Base-by-base conservation (phyloP, 2,329 filamentous ascomycete genomes). In the Alternaria panax region DNA sequence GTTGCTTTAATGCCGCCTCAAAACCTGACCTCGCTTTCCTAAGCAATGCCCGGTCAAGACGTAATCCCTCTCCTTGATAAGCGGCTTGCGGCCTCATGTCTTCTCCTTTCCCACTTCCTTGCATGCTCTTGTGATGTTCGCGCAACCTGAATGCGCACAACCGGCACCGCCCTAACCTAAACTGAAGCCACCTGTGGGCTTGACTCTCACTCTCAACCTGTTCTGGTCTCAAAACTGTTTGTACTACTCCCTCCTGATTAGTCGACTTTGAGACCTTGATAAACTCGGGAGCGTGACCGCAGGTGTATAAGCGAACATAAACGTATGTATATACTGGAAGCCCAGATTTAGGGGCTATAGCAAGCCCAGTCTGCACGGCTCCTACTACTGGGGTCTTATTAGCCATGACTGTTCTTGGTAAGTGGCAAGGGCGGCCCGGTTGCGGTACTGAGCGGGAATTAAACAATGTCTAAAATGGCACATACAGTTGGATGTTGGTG, bases 281-380 rank as follows among this genome's bases (percentile, higher is more conserved):
- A 18, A 54, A 64, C 18, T 71, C 68, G 8, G 64, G 60, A 14
- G 59, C 50, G 30, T 71, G 66, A 9, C 63, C 61, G 36, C 68
- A 71, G 18, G 48, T 52, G 22, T 67, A 69, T 6, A 47, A 36
- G 24, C 67, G 65, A 30, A 53, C 59, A 24, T 67, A 62, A 22
- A 64, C 57, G 12, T 67, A 66, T 7, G 67, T 54, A 47, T 65
- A 63, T 5, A 28, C 12, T 25, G 36, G 18, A 3, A 16, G 28
- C 14, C 25, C 16, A 7, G 20, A 36, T 42, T 18, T 51, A 36
- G 14, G 20, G n/a, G 38, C 14, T 24, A 20, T 41, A 7, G 25
- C 24, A 45, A n/a, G 22, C 30, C 45, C n/a, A 45, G 20, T 54
- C 42, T 41, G 40, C 30, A 25, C 22, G 38, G 30, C 27, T 28